Evolutionary conservation across 2,329 filamentous ascomycete genomes (phyloP), one percentile per base, ranked within the genome.

Genomic region (Westerdykella ornata): DNA sequence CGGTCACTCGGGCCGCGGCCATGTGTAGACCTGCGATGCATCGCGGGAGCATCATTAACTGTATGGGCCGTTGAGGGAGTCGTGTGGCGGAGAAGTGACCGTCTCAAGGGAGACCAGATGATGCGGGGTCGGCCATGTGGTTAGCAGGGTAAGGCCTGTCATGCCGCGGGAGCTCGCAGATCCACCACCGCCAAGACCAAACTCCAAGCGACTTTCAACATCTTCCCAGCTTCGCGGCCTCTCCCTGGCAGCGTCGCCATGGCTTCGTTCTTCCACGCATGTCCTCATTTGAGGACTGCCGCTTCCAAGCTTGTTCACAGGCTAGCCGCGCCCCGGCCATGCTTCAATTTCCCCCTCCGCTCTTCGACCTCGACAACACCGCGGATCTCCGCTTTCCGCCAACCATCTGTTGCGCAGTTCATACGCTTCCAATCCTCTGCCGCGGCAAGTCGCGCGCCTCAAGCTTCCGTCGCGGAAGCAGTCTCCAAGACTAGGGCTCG

Each of bases 261-360:
- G 65, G 58, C 57, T 17, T 59, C 57, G 32, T 47, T 67, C 18
- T 67, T 63, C 52, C 56, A 61, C 17, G 48, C 59, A 8, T 58
- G 66, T 37, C 64, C 65, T 20, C 57, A 62, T 49, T 53, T 68
- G 61, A 53, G 62, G 41, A 57, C 54, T 11, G 63, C 62, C 6
- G 62, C 65, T 15, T 65, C 66, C 16, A 60, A 62, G 11, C 62
- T 68, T 40, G 56, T 63, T 3, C 55, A 53, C 31, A 54, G 62
- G 3, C 58, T 68, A 20, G 66, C 67, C 42, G 56, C 55, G 32
- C 59, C 52, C 48, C 49, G 51, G 14, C 58, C 62, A 19, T 62
- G 60, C 47, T 50, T 58, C 54, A 50, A 57, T 47, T 42, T 56
- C 38, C 48, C 56, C n/a, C 38, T 53, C 36, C 56, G 51, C 39